phyloP scores from a whole-genome alignment of 1,139 yeast genomes.

The Keqinozyma sinolaborantium region DNA sequence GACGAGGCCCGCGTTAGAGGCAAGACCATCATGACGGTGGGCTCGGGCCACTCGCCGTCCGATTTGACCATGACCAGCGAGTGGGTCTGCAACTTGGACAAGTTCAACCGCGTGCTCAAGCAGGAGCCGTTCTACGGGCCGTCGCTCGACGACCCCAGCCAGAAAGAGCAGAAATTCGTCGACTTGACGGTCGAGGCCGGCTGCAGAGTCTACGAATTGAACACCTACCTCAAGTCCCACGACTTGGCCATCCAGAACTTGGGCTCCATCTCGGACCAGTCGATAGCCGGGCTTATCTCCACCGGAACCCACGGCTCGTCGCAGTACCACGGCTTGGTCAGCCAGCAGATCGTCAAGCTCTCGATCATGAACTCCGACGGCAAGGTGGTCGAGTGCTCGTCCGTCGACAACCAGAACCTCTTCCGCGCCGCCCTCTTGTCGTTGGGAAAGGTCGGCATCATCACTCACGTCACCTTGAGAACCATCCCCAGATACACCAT shows the following conservation, averaged over 20 bases:
- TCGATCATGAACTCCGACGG: slow-evolving; percentile 74
- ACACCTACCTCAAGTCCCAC: slow-evolving; percentile 56
- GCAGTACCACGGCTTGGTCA: slow-evolving; percentile 85
- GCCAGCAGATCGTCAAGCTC: slow-evolving; percentile 80
- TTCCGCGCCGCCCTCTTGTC: slow-evolving; percentile 86
- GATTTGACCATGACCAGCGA: slow-evolving; percentile 84
- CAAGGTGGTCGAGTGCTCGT: slow-evolving; percentile 65
- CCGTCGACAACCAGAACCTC: slow-evolving; percentile 60
- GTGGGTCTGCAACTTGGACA: slow-evolving; percentile 88
- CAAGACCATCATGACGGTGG: slow-evolving; percentile 80
- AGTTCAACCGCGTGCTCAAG: slow-evolving; percentile 52
- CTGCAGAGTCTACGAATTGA: slow-evolving; percentile 73
- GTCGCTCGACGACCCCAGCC: slow-evolving; percentile 20
- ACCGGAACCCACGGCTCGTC: slow-evolving; percentile 98
- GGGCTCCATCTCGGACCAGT: slow-evolving; percentile 93
- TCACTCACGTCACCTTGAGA: slow-evolving; percentile 83
- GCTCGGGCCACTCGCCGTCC: slow-evolving; percentile 95
- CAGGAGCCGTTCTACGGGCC: slow-evolving; percentile 39
- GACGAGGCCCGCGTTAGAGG: slow-evolving; percentile 55
- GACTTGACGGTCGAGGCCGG: slow-evolving; percentile 96
- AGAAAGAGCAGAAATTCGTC: slow-evolving; percentile 58
- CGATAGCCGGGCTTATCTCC: slow-evolving; percentile 89
- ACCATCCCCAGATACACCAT: slow-evolving; percentile 82
- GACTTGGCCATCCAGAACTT: slow-evolving; percentile 84
- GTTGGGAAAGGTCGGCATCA: slow-evolving; percentile 88